Conservation (phyloP, 129 eudicot genomes). For the Flaveria bidentis region DNA sequence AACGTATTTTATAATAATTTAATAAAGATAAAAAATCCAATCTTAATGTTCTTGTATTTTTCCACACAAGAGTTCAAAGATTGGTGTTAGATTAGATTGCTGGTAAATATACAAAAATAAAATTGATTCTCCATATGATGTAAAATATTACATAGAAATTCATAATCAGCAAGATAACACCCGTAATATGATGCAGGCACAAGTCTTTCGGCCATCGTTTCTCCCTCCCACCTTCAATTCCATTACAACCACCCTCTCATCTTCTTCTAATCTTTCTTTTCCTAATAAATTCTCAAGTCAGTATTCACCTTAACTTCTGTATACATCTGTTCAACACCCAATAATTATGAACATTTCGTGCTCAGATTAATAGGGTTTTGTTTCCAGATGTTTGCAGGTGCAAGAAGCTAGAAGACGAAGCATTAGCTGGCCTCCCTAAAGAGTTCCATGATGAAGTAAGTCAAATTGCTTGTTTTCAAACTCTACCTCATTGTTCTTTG, state of each 20-base stretch:
- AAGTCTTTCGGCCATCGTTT: slow-evolving; percentile 25
- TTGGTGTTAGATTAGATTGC: no score
- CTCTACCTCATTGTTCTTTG: background rate
- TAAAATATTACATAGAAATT: background rate
- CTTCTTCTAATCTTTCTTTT: slow-evolving; percentile 24
- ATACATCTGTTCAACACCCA: background rate
- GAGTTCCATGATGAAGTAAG: slow-evolving; percentile 87
- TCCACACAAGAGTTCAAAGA: no score
- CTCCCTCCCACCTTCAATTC: slow-evolving; percentile 23
- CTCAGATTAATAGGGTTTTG: slow-evolving; percentile 3
- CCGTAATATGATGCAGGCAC: slow-evolving; percentile 32
- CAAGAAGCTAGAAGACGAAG: slow-evolving; percentile 71
- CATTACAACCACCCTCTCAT: slow-evolving; percentile 21
- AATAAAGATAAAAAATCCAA: no score
- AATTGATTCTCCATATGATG: no score
- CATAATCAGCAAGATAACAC: background rate
- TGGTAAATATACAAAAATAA: no score
- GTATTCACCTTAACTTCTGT: background rate
- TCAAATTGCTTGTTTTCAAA: background rate
- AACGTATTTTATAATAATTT: no score
- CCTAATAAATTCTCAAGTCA: slow-evolving; percentile 26
- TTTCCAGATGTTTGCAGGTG: slow-evolving; percentile 49
- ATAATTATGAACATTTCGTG: background rate
- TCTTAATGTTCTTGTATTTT: no score
- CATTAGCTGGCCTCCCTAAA: slow-evolving; percentile 65